Conservation (phyloP, 2,329 filamentous ascomycete genomes). For the Fusarium denticulatum region DNA sequence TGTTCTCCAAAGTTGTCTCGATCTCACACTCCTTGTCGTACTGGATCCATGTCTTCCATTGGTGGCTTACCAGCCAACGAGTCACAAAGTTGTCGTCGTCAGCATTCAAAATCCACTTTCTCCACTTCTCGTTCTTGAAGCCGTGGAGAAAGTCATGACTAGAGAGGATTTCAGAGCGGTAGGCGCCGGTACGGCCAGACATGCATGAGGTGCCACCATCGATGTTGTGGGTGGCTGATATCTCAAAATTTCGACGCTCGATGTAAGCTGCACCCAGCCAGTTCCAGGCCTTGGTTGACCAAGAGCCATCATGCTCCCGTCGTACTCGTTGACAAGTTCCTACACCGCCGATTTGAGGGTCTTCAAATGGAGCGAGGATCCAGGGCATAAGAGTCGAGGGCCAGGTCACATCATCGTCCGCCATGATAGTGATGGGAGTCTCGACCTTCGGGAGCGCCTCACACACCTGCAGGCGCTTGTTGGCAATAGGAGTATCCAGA, state of each 20-base stretch:
- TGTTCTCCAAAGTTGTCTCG: constrained; percentile 90
- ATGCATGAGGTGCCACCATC: constrained; percentile 97
- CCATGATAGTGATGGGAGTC: constrained; percentile 89
- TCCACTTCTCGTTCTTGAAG: constrained; percentile 92
- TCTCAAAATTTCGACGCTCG: constrained; percentile 94
- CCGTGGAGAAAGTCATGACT: constrained; percentile 86
- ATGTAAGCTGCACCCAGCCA: constrained; percentile 94
- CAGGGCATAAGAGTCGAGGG: constrained; percentile 85
- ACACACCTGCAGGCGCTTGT: constrained; percentile 95
- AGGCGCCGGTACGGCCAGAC: constrained; percentile 92
- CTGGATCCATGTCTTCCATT: constrained; percentile 95
- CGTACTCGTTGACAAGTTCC: constrained; percentile 90
- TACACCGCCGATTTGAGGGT: constrained; percentile 84
- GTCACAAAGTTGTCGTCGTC: constrained; percentile 99
- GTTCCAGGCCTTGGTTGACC: constrained; percentile 77
- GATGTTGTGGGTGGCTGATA: constrained; percentile 92
- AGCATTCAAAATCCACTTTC: constrained; percentile 88
- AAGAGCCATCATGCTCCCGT: constrained; percentile 69
- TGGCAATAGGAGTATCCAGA: constrained; percentile 83
- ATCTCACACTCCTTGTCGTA: constrained; percentile 92
- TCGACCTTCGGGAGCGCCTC: constrained; percentile 86
- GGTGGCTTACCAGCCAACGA: constrained; percentile 90
- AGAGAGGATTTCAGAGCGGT: constrained; percentile 87
- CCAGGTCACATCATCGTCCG: constrained; percentile 96
- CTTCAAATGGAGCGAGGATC: constrained; percentile 93